Evolutionary conservation across 192 early-diverging fungal species (phyloP), one percentile per base, ranked within the genome.

Genomic region (Linnemannia zychae): DNA sequence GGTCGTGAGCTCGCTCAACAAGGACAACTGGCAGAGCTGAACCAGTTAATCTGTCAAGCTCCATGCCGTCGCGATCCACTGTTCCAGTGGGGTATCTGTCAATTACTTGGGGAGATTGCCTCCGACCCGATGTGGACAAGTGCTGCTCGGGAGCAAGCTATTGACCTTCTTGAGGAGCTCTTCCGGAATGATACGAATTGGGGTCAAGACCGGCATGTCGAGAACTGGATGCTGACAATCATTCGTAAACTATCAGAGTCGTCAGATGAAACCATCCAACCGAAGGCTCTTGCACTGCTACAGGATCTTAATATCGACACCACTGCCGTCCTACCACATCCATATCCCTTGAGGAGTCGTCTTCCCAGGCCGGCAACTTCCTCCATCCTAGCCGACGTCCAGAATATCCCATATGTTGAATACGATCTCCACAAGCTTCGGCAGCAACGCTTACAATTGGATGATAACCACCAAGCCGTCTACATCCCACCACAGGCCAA

Each of bases 1-100:
- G 57, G 48, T 1, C 46, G 49, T 5, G 40, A 4, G 4, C 22
- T 74, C 34, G 53, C 72, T 22, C 60, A 44, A 52, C 48, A 79
- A 37, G 78, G 78, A 16, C 78, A 37, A 20, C 72, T 79, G 7
- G 1, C 47, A 7, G 65, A 74, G 6, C 37, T 74, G 1, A 79
- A 67, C 17, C 17, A 36, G 15, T 4, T 50, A 3, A 63, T 79
- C 47, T 53, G 34, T 15, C 20, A 52, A n/a, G 78, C 71, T 17
- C 63, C 63, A 11, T 66, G 63, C 16, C 63, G 63, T 66, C 24
- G 63, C 20, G 70, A 71, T 28, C 12, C 46, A 24, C 28, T n/a
- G 22, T 70, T 70, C 37, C 36, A 37, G 40, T 70, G 68, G 68
- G 68, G 68, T 20, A 46, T 71, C 1, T 47, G 70, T 31, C 70